Evolutionary conservation across 2,329 filamentous ascomycete genomes (phyloP), one percentile per base, ranked within the genome.

Genomic region (Aaosphaeria arxii): DNA sequence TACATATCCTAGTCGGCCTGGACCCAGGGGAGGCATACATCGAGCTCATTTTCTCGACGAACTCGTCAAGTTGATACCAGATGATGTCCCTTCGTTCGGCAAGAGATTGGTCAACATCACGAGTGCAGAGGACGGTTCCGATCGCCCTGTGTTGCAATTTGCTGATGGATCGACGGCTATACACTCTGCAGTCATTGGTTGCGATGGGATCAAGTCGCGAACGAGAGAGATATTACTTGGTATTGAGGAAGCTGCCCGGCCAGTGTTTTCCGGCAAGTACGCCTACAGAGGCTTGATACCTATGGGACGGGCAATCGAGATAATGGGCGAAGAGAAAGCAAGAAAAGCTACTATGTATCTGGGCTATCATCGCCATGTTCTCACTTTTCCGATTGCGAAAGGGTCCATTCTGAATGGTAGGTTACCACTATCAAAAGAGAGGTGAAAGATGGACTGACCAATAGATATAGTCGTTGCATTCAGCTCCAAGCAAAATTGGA

Each of bases 231-330:
- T 80, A 11, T 63, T 87, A 5, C 68, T 85, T 3, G 80, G 78
- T 0, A 60, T 72, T 2, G 43, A 52, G 0, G 70, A 74, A 3
- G 33, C 7, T n/a, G 67, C 74, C 0, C 61, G 73, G 29, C 72
- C 82, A 0, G 62, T 70, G 1, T 87, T 83, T 59, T 77, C 77
- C 0, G 71, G 77, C 31, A 82, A 84, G 52, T 81, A 81, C 64
- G 84, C 80, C 32, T 88, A 84, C 64, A 75, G 85, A 5, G 79
- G 79, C 0, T 64, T 88, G 2, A 72, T 86, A 2, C 80, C 83
- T 0, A 86, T 87, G 75, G 69, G 74, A 1, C 63, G 75, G 11
- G 82, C 81, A 0, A 62, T 71, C 1, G 61, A 70, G 7, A 72
- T 74, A 2, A 54, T 86, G 3, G 79, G 80, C 2, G 62, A 74